Evolutionary conservation across 106 monocot species (phyloP).

Genomic region (Dendrobium catenatum): DNA sequence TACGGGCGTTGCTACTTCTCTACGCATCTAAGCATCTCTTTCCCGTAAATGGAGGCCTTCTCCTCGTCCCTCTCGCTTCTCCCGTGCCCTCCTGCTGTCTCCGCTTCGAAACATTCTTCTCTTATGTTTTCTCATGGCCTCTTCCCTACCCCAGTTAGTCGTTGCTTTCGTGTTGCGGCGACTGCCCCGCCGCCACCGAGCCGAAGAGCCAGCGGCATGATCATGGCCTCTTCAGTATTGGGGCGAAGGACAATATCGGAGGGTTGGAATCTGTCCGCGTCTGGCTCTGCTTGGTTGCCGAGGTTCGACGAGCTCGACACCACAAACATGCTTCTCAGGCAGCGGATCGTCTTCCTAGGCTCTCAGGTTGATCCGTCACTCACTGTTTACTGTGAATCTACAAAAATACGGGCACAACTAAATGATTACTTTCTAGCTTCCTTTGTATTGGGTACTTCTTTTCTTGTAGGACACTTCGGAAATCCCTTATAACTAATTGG

Average conservation of each 20-base stretch:
- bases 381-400: not conserved
- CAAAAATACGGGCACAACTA: not conserved
- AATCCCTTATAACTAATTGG: not conserved
- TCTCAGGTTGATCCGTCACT: constrained; percentile 50
- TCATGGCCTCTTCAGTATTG: not conserved
- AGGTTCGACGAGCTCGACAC: constrained; percentile 77
- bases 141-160: not conserved
- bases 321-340: constrained; percentile 90
- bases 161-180: not conserved
- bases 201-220: not conserved
- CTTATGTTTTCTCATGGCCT: not conserved
- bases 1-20: too few relatives aligned
- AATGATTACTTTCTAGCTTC: not conserved
- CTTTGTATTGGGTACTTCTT: not conserved
- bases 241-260: constrained; percentile 43
- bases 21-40: too few relatives aligned
- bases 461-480: not conserved
- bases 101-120: not conserved
- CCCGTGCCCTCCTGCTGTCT: not conserved
- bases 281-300: constrained; percentile 49
- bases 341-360: constrained; percentile 88
- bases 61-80: not conserved
- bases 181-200: not conserved
- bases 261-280: constrained; percentile 46
- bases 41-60: not conserved